A percentile compares a stretch with the other conserved stretches of the same genome.
Conservation (phyloP, 2,329 filamentous ascomycete genomes). For the Ilyonectria destructans region DNA sequence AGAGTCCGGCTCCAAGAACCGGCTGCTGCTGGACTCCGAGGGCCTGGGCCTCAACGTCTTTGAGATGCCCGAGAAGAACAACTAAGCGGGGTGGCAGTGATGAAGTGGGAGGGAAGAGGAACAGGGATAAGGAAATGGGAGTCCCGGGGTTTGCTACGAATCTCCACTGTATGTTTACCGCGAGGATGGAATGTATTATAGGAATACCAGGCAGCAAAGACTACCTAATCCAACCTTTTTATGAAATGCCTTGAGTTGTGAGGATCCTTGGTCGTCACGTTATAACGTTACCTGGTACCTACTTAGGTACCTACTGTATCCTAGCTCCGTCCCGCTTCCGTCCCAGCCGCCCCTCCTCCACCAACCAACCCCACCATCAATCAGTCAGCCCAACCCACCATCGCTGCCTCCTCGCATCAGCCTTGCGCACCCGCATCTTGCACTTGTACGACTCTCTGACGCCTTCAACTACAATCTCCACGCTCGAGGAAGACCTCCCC, state of each 20-base stretch:
- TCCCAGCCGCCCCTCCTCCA: slow-evolving; percentile 36
- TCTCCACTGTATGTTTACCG: slow-evolving; percentile 65
- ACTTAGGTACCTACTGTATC: no score
- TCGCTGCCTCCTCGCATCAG: slow-evolving; percentile 38
- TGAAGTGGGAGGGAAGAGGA: slow-evolving; percentile 8
- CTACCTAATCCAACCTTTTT: slow-evolving; percentile 47
- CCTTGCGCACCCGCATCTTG: slow-evolving; percentile 39
- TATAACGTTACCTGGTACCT: no score
- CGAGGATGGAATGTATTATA: slow-evolving; percentile 51
- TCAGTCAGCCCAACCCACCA: slow-evolving; percentile 41
- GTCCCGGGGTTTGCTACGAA: slow-evolving; percentile 49
- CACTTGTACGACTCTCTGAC: slow-evolving; percentile 21
- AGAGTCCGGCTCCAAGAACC: slow-evolving; percentile 90
- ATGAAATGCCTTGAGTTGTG: background rate
- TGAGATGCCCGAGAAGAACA: slow-evolving; percentile 66
- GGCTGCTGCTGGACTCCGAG: slow-evolving; percentile 92
- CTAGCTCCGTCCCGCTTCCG: slow-evolving; percentile 19
- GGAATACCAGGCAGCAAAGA: slow-evolving; percentile 46
- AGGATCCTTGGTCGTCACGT: slow-evolving; percentile 9
- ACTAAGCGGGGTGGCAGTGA: slow-evolving; percentile 34
- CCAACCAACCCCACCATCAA: slow-evolving; percentile 30
- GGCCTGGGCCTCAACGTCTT: slow-evolving; percentile 93
- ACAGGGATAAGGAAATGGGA: slow-evolving; percentile 24
- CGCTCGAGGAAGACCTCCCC: background rate
- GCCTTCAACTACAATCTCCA: background rate